A percentile compares a stretch with the other conserved stretches of the same genome.
Conservation (phyloP, 441 rosid genomes). For the Kokia cookei region DNA sequence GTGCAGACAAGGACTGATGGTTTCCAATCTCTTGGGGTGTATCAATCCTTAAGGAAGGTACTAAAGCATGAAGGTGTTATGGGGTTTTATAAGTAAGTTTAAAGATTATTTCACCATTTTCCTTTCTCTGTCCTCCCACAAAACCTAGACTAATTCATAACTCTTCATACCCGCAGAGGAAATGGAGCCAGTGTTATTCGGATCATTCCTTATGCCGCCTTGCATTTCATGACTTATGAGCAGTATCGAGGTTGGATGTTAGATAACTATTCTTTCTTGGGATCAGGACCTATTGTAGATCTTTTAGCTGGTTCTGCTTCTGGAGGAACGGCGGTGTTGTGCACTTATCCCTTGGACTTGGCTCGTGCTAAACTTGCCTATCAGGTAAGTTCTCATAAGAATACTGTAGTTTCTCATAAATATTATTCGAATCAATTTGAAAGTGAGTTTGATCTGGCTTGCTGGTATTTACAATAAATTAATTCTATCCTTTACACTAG, state of each 20-base stretch:
- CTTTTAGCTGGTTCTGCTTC: conserved; percentile 90
- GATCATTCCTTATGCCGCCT: conserved; percentile 92
- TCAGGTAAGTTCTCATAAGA: conserved; percentile 42
- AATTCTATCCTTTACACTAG: neutral
- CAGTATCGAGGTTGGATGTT: conserved; percentile 84
- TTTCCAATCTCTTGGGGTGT: conserved; percentile 72
- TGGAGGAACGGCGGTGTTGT: conserved; percentile 94
- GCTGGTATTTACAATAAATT: neutral
- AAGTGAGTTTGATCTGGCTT: neutral
- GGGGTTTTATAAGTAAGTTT: conserved; percentile 79
- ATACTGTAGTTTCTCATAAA: neutral
- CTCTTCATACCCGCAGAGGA: conserved; percentile 46
- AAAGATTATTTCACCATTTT: conserved; percentile 1
- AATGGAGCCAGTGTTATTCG: conserved; percentile 92
- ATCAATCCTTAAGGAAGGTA: conserved; percentile 63
- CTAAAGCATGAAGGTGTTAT: conserved; percentile 71
- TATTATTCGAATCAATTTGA: conserved; percentile 4
- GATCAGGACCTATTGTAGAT: conserved; percentile 87
- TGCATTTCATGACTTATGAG: conserved; percentile 95
- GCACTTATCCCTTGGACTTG: conserved; percentile 89
- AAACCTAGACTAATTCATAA: conserved; percentile 7
- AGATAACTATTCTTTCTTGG: conserved; percentile 56
- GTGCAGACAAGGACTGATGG: conserved; percentile 76
- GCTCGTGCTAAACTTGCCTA: conserved; percentile 96
- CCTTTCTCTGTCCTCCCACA: neutral